phyloP scores from a whole-genome alignment of 495 filamentous ascomycete species.

The Cenococcum geophilum region DNA sequence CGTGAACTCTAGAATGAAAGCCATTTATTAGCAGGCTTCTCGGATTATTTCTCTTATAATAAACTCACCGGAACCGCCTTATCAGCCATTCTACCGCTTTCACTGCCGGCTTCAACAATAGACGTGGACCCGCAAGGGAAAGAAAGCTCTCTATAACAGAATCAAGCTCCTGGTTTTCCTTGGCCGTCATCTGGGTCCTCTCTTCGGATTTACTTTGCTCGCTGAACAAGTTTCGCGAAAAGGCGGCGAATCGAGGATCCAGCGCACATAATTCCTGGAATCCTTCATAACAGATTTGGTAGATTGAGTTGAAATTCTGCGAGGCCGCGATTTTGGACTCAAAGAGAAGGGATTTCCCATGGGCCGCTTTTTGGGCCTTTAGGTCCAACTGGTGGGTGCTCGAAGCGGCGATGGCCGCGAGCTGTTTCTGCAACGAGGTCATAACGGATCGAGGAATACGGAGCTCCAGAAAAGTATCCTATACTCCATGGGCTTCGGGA shows the following conservation, averaged over 20 bases:
- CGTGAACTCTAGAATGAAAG: constrained; percentile 62
- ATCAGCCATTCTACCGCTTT: constrained; percentile 94
- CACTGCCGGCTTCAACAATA: constrained; percentile 76
- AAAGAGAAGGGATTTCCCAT: constrained; percentile 89
- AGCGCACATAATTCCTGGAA: constrained; percentile 84
- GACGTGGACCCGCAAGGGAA: constrained; percentile 61
- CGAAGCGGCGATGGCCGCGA: constrained; percentile 37
- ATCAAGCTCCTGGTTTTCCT: constrained; percentile 77
- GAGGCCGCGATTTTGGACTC: constrained; percentile 70
- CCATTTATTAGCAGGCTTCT: not conserved
- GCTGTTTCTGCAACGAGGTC: constrained; percentile 40
- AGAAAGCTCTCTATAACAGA: constrained; percentile 72
- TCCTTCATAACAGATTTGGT: constrained; percentile 76
- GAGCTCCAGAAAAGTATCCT: not conserved
- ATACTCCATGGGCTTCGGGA: not conserved
- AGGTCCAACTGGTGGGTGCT: constrained; percentile 60
- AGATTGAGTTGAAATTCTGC: constrained; percentile 85
- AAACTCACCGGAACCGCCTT: constrained; percentile 72
- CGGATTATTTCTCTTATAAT: not conserved
- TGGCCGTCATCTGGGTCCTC: constrained; percentile 69
- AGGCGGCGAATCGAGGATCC: constrained; percentile 66
- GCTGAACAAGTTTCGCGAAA: constrained; percentile 71
- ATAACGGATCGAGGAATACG: constrained; percentile 8
- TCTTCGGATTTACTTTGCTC: constrained; percentile 86
- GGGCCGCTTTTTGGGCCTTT: constrained; percentile 78